These are phyloP conservation scores for Blastomyces gilchristii DNA, from an alignment of 2,329 filamentous ascomycete species.

Conservation along the genomic window DNA sequence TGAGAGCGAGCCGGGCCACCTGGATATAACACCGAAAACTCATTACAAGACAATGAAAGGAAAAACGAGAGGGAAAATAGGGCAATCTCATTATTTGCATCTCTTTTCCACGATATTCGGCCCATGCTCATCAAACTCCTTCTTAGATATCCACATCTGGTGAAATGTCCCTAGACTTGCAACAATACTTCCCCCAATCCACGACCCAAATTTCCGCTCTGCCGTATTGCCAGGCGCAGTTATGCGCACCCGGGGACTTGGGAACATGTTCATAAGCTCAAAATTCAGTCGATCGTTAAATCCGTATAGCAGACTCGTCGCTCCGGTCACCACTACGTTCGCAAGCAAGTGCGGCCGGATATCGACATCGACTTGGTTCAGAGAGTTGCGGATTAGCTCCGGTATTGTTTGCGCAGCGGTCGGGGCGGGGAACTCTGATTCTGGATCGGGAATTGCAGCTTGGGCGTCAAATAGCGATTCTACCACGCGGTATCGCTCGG, in stretches of 20 bases:
- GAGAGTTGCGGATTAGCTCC: conserved; percentile 64
- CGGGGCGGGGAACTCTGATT: conserved; percentile 40
- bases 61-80: background rate
- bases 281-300: conserved; percentile 83
- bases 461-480: conserved; percentile 88
- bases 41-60: background rate
- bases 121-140: conserved; percentile 96
- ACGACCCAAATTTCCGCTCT: conserved; percentile 83
- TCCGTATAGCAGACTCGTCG: conserved; percentile 75
- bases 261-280: conserved; percentile 72
- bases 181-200: conserved; percentile 94
- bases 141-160: conserved; percentile 97
- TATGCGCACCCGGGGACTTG: conserved; percentile 76
- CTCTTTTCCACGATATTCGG: conserved; percentile 85
- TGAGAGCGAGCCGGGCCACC: background rate
- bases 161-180: conserved; percentile 95
- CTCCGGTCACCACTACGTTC: conserved; percentile 90
- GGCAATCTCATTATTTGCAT: conserved; percentile 56
- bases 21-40: background rate
- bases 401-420: conserved; percentile 72
- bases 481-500: conserved; percentile 73
- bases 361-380: conserved; percentile 79
- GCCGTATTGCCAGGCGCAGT: conserved; percentile 76
- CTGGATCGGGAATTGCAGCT: conserved; percentile 51
- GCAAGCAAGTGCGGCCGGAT: conserved; percentile 69